phyloP scores from a whole-genome alignment of 345 rosid species.

The Salix brachista region DNA sequence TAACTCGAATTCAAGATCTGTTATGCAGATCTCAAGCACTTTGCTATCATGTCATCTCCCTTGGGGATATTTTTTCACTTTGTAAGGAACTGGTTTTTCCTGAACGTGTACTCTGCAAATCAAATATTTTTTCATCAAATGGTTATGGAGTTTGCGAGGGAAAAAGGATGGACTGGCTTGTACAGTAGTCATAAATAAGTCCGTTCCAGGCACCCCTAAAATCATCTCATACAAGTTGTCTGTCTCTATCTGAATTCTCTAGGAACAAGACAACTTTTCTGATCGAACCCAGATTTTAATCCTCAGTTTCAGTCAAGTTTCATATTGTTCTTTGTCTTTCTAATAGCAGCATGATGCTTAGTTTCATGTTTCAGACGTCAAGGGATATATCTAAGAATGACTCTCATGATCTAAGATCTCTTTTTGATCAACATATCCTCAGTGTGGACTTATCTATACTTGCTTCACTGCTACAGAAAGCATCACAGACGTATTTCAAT shows the following conservation, averaged over 20 bases:
- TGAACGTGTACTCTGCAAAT: constrained; percentile 57
- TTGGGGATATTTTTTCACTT: background rate
- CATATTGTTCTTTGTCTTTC: constrained; percentile 1
- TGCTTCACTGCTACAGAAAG: constrained; percentile 46
- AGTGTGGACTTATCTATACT: constrained; percentile 1
- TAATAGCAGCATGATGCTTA: background rate
- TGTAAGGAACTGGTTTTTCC: constrained; percentile 69
- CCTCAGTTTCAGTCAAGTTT: background rate
- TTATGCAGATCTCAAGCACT: too few species aligned
- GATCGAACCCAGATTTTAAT: background rate
- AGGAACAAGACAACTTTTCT: background rate
- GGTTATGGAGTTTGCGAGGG: constrained; percentile 90
- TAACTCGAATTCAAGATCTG: rapidly evolving
- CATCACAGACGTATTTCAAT: constrained; percentile 56
- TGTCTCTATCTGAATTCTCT: background rate
- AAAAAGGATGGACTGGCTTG: constrained; percentile 72
- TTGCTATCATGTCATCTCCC: too few species aligned
- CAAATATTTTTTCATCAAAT: constrained; percentile 53
- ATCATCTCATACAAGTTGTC: background rate
- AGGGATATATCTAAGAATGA: constrained; percentile 52
- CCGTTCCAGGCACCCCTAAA: constrained; percentile 19
- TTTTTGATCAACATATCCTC: constrained; percentile 13
- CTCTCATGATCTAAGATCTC: constrained; percentile 12
- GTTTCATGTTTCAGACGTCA: constrained; percentile 51
- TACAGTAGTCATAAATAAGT: constrained; percentile 69